A percentile compares a stretch with the other conserved stretches of the same genome.
Evolutionary conservation across 225 moss, liverwort and hornwort genomes (phyloP).

Genomic region (Anthoceros angustus): DNA sequence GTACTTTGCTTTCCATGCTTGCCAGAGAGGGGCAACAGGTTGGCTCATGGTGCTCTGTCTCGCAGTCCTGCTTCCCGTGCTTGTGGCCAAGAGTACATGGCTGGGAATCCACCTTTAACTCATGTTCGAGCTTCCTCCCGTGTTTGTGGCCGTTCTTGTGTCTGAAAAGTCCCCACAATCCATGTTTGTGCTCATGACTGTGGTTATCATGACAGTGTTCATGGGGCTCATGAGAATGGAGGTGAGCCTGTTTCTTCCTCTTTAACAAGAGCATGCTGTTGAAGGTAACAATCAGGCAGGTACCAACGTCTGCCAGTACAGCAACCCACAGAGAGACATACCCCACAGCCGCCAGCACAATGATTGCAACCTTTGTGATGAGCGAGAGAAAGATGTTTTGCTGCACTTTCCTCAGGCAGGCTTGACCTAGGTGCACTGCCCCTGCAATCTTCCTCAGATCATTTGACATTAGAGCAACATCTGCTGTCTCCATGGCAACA

Average conservation of each 20-base stretch:
- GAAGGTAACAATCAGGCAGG: constrained; percentile 39
- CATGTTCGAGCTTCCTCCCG: neutral
- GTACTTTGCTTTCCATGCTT: no score
- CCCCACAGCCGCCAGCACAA: constrained; percentile 29
- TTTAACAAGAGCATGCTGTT: constrained; percentile 39
- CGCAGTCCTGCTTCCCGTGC: no score
- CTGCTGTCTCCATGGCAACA: constrained; percentile 35
- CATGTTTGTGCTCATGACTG: neutral
- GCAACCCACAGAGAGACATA: constrained; percentile 36
- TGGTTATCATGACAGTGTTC: neutral
- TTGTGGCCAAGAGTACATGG: no score
- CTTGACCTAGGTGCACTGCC: constrained; percentile 22
- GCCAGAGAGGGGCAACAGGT: no score
- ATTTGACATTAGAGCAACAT: constrained; percentile 40
- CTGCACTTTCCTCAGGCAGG: constrained; percentile 31
- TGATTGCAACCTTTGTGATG: constrained; percentile 31
- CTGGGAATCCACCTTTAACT: no score
- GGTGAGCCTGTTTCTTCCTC: neutral
- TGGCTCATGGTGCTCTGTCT: no score
- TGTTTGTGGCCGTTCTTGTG: neutral
- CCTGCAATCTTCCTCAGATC: constrained; percentile 32
- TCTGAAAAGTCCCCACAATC: neutral
- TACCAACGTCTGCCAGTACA: constrained; percentile 32
- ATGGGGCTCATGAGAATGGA: neutral
- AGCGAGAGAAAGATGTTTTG: constrained; percentile 33